These are phyloP conservation scores for Kalmanozyma brasiliensis DNA, from an alignment of 1,284 basidiomycete species.

Conservation along the genomic window DNA sequence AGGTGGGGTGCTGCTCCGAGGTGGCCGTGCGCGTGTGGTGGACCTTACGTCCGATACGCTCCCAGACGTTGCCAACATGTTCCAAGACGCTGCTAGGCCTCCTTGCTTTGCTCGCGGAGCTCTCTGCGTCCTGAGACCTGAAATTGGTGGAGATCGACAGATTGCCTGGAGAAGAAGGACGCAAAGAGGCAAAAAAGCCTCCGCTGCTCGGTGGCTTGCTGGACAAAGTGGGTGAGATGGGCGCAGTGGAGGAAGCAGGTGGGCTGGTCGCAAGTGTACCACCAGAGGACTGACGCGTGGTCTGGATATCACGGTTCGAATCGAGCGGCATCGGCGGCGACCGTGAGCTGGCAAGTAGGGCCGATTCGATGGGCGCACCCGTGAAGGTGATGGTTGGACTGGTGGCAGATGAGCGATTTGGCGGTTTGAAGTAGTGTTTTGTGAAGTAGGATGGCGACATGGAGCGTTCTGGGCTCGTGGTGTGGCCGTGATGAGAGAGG, in stretches of 20 bases:
- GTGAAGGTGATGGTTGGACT: slow-evolving; percentile 51
- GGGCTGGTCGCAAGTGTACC: slow-evolving; percentile 16
- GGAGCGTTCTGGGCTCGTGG: slow-evolving; percentile 28
- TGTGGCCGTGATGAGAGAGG: slow-evolving; percentile 27
- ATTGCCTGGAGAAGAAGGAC: slow-evolving; percentile 44
- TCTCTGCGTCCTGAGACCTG: slow-evolving; percentile 20
- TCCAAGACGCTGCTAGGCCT: slow-evolving; percentile 61
- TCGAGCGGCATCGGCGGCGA: slow-evolving; percentile 5
- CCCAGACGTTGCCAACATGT: slow-evolving; percentile 58
- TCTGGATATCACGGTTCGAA: slow-evolving; percentile 2
- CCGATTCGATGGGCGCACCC: slow-evolving; percentile 25
- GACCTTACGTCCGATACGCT: slow-evolving; percentile 55
- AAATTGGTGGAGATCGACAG: slow-evolving; percentile 9
- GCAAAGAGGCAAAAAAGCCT: slow-evolving; percentile 49
- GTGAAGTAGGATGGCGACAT: slow-evolving; percentile 45
- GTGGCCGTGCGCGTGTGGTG: slow-evolving; percentile 38
- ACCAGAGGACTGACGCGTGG: slow-evolving; percentile 16
- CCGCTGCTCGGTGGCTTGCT: slow-evolving; percentile 18
- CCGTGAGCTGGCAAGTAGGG: slow-evolving; percentile 8
- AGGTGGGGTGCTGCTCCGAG: slow-evolving; percentile 30
- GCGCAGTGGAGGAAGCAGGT: slow-evolving; percentile 11
- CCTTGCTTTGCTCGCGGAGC: slow-evolving; percentile 17
- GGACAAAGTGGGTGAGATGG: slow-evolving; percentile 31
- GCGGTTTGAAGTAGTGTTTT: slow-evolving; percentile 37
- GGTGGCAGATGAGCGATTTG: slow-evolving; percentile 25